phyloP scores from a whole-genome alignment of 2,329 filamentous ascomycete species.

The Cadophora malorum region DNA sequence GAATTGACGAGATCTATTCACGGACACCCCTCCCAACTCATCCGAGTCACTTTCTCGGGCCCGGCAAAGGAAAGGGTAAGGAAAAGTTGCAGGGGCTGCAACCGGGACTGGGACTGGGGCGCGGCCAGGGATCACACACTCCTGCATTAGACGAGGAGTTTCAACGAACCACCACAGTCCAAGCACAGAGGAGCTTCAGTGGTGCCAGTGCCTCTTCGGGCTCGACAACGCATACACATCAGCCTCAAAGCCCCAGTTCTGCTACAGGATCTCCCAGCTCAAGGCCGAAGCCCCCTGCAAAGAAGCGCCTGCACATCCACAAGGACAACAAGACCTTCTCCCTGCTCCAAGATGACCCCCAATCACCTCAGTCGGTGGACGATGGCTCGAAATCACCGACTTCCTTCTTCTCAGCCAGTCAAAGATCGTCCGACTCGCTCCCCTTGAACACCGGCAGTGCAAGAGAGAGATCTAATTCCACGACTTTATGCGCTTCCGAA shows the following conservation, averaged over 20 bases:
- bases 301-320: constrained; percentile 43
- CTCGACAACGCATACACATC: constrained; percentile 38
- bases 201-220: constrained; percentile 32
- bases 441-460: constrained; percentile 36
- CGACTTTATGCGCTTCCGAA: constrained; percentile 41
- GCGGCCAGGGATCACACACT: constrained; percentile 27
- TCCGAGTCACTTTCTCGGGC: constrained; percentile 42
- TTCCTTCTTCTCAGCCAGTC: constrained; percentile 34
- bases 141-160: constrained; percentile 39
- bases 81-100: constrained; percentile 16
- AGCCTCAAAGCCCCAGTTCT: constrained; percentile 36
- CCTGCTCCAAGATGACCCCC: constrained; percentile 39
- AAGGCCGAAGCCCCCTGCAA: constrained; percentile 37
- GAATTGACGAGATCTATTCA: constrained; percentile 41
- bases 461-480: constrained; percentile 36
- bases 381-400: constrained; percentile 35
- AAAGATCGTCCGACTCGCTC: constrained; percentile 40
- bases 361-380: constrained; percentile 30
- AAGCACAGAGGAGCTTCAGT: constrained; percentile 31
- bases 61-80: constrained; percentile 32
- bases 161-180: constrained; percentile 39
- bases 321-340: constrained; percentile 45
- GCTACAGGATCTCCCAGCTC: constrained; percentile 40
- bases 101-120: not conserved
- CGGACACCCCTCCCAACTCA: constrained; percentile 45